Evolutionary conservation across 2,329 filamentous ascomycete species (phyloP).

Genomic region (Chrysosporium queenslandicum): DNA sequence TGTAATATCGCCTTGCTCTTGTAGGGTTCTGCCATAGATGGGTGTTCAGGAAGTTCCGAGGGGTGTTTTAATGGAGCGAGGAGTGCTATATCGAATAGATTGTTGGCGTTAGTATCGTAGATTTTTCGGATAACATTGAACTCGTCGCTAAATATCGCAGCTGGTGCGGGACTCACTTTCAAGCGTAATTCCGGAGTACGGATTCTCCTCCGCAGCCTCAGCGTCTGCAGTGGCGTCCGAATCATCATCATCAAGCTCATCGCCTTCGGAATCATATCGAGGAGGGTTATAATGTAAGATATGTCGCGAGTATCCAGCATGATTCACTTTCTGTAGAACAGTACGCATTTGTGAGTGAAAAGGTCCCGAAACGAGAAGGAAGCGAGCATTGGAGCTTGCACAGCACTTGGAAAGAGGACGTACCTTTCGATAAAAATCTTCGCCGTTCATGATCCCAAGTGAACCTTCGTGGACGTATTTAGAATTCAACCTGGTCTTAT

Average conservation of each 20-base stretch:
- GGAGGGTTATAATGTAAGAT: slow-evolving; percentile 51
- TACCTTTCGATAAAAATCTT: slow-evolving; percentile 49
- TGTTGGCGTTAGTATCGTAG: not conserved
- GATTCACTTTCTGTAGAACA: slow-evolving; percentile 45
- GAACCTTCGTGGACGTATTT: slow-evolving; percentile 47
- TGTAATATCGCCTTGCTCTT: slow-evolving; percentile 49
- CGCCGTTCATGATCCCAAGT: slow-evolving; percentile 43
- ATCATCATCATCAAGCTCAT: slow-evolving; percentile 50
- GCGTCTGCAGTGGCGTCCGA: slow-evolving; percentile 50
- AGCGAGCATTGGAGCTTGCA: not conserved
- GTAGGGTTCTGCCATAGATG: slow-evolving; percentile 49
- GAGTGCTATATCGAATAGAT: slow-evolving; percentile 37
- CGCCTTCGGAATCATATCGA: slow-evolving; percentile 54
- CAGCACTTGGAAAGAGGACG: slow-evolving; percentile 7
- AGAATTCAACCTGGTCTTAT: slow-evolving; percentile 52
- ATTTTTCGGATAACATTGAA: not conserved
- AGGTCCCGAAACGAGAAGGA: not conserved
- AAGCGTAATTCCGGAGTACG: slow-evolving; percentile 48
- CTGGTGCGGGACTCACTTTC: slow-evolving; percentile 39
- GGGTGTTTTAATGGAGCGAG: slow-evolving; percentile 54
- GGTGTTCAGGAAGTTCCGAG: slow-evolving; percentile 50
- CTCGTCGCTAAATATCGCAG: not conserved
- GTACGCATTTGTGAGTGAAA: slow-evolving; percentile 3
- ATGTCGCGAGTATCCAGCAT: slow-evolving; percentile 52
- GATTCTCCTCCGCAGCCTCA: slow-evolving; percentile 49